Conservation (phyloP, 805 yeast species). For the Candida parachauliodes region DNA sequence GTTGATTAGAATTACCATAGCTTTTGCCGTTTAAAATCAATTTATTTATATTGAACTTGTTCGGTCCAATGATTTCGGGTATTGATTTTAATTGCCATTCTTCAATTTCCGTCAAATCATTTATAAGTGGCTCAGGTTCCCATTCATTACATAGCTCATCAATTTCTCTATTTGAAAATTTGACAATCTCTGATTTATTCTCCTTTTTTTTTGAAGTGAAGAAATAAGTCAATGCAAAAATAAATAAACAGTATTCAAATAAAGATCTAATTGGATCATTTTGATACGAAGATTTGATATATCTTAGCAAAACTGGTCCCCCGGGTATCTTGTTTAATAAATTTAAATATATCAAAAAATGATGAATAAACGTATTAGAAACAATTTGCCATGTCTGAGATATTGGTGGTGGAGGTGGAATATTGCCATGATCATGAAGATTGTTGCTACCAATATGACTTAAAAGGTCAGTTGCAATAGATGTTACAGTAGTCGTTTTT, state of each 20-base stretch:
- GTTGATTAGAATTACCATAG: conserved; percentile 19
- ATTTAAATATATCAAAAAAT: conserved; percentile 33
- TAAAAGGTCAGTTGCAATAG: conserved; percentile 4
- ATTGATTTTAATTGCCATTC: conserved; percentile 59
- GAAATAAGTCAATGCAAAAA: conserved; percentile 84
- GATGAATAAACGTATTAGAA: conserved; percentile 28
- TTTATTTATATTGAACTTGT: conserved; percentile 34
- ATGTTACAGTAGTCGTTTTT: conserved; percentile 5
- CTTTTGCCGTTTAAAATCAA: not conserved
- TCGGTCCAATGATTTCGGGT: conserved; percentile 61
- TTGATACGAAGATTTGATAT: conserved; percentile 81
- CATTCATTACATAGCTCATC: conserved; percentile 86
- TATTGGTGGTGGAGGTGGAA: conserved; percentile 27
- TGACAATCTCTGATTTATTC: conserved; percentile 66
- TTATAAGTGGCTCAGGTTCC: conserved; percentile 84
- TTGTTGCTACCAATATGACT: conserved; percentile 4
- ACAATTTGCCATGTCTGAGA: conserved; percentile 38
- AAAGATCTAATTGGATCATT: conserved; percentile 90
- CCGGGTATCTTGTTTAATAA: conserved; percentile 47
- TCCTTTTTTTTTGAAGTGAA: conserved; percentile 72
- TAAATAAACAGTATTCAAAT: conserved; percentile 68
- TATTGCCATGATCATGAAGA: conserved; percentile 10
- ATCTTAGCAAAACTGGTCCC: conserved; percentile 57
- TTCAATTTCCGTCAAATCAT: conserved; percentile 48
- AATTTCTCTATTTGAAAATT: conserved; percentile 58